Evolutionary conservation across 2,329 filamentous ascomycete genomes (phyloP), one percentile per base, ranked within the genome.

Genomic region (Aspergillus sp.): DNA sequence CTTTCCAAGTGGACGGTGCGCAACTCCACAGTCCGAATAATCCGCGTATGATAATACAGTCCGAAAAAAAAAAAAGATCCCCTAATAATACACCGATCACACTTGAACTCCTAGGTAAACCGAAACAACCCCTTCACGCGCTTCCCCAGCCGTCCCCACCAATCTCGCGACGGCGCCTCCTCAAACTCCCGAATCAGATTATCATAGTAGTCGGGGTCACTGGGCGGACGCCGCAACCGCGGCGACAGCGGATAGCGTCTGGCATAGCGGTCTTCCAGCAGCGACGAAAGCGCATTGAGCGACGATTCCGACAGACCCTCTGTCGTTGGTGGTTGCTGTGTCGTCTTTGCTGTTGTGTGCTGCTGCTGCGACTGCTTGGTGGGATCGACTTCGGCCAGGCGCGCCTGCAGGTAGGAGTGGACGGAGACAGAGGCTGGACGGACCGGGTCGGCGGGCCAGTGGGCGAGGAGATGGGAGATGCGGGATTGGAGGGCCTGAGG

Each of bases 221-320:
- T 81, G 3, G 69, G 70, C 1, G 81, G 81, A 53, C 72, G 70
- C 57, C 82, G 73, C 58, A 82, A 60, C 16, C 66, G 69, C 17
- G 72, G 62, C 1, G 78, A 68, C 2, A 81, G 57, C 2, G 79
- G 79, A 55, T 78, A 82, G 61, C 75, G 63, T 34, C 77, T 80
- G 44, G 68, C 71, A 60, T 84, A 85, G 45, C 80, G 71, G 63
- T 86, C 77, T 58, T 85, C 81, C 2, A 87, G 71, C n/a, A 87
- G 70, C 2, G 80, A 77, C 56, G 81, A 83, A 1, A 86, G 76
- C 4, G 81, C 82, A 59, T 85, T 85, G 49, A 84, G 62, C 19
- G 69, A 72, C n/a, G 69, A 55, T 64, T 72, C 60, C 50, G 68
- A 64, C 49, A 69, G 59, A 51, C 58, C 57, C 38, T 58, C 52